These are phyloP conservation scores for Prasinococcaceae sp. DNA, from an alignment of 139 green algal genomes.

Conservation along the genomic window DNA sequence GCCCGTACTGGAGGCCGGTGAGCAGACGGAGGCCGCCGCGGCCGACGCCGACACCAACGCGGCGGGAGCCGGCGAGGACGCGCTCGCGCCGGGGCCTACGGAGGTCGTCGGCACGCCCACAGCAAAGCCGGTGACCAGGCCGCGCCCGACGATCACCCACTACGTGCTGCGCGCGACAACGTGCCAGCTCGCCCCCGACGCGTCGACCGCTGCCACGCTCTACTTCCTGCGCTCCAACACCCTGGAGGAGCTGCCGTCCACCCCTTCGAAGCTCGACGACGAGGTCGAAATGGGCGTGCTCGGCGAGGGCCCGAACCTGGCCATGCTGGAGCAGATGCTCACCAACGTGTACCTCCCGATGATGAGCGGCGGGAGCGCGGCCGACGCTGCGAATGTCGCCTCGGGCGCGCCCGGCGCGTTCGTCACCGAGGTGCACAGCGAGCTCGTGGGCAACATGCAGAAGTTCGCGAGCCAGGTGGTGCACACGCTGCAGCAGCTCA, in stretches of 20 bases:
- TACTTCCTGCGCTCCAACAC: slow-evolving; percentile 19
- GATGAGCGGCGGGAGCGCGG: slow-evolving; percentile 26
- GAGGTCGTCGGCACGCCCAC: neutral
- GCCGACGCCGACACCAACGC: neutral
- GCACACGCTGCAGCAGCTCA: slow-evolving; percentile 51
- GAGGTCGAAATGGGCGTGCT: slow-evolving; percentile 42
- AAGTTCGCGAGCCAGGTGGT: slow-evolving; percentile 49
- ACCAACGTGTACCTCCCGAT: slow-evolving; percentile 38
- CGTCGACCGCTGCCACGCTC: neutral
- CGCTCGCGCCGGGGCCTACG: neutral
- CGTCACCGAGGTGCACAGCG: slow-evolving; percentile 19
- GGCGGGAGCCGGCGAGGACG: neutral
- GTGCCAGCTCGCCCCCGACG: neutral
- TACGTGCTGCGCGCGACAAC: neutral
- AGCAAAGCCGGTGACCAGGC: too few relatives aligned
- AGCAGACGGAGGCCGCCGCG: neutral
- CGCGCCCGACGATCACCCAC: neutral
- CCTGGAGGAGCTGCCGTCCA: neutral
- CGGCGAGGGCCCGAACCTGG: slow-evolving; percentile 32
- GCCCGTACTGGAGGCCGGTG: slow-evolving; percentile 1
- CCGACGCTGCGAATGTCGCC: neutral
- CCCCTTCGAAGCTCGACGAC: slow-evolving; percentile 16
- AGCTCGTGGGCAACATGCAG: slow-evolving; percentile 47
- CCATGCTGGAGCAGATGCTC: slow-evolving; percentile 40
- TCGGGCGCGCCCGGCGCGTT: neutral